Evolutionary conservation across 257 asterid species (phyloP), one percentile per base, ranked within the genome.

Genomic region (Osmanthus fragrans): DNA sequence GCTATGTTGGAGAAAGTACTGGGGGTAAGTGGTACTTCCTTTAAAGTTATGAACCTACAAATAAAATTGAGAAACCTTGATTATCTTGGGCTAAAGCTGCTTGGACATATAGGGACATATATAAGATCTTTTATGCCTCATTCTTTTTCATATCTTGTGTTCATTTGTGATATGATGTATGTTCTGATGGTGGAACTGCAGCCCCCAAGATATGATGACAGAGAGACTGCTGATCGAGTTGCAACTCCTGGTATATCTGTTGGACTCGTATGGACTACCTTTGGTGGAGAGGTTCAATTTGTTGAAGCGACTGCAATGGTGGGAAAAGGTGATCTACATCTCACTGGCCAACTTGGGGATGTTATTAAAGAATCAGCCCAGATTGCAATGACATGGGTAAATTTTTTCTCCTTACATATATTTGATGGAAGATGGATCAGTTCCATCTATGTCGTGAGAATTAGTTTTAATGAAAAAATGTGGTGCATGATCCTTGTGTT

Each of bases 361-460:
- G 97, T 96, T 70, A 93, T 93, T 79, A 96, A 96, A 82, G 99
- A 96, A 88, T 96, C 99, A 45, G 99, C 99, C 58, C 98, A 92
- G 89, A 96, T 93, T 84, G 99, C 99, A 73, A 77, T 96, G 84
- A 96, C 99, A 75, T 96, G 98, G 99, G 99, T 96, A 93, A 87
- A 8, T 34, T 25, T 66, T 47, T 64, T 16, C 64, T 67, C 70
- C 45, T 60, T 45, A 7, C 67, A 19, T 21, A 67, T 5, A 21
- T 19, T 21, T 58, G 66, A 58, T 51, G 12, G 25, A 13, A n/a
- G 66, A 56, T 56, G 65, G 29, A 32, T 40, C 56, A 32, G 32
- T 78, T 63, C 47, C 18, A 33, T 45, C 56, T n/a, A 42, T 73
- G 49, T 42, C 33, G 70, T 67, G 49, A 73, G 29, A 30, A 47